Base-by-base conservation (phyloP, 176 grass and related monocot genomes). In the Carex myosuroides region DNA sequence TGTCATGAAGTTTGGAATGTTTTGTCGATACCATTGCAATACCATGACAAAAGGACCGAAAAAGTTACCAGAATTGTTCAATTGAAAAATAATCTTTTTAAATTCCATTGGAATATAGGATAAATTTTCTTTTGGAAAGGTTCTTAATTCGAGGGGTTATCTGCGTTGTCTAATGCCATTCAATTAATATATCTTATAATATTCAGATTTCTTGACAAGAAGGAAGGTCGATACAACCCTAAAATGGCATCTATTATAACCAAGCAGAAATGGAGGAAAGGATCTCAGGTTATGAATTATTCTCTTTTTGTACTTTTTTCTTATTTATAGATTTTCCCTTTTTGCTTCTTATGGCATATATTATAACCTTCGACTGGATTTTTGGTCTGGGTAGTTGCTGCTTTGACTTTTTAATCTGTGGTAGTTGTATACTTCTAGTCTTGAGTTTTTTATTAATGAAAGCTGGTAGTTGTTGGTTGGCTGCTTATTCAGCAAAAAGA, bases 191-290 rank as follows among this genome's bases (percentile, higher is more conserved):
- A 81, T 17, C 64, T 86, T 29, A 3, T 77, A n/a, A 82, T 72
- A 64, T 86, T 52, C 63, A 99, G 96, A 84, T 99, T 99, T 82
- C 52, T 92, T 83, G 96, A 99, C 81, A 89, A 90, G 86, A 88
- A 81, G 26, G 91, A 92, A 64, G 89, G 92, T 67, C 91, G 96
- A 8, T 99, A 95, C 44, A 95, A 91, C 84, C 81, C 81, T 75
- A 92, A 92, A 35, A 99, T 99, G 96, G 90, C 84, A 81, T 90
- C 91, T 56, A 22, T 79, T 57, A 99, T 99, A 89, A 91, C 70
- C 29, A 90, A 92, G 80, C 83, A 92, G 54, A 94, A 90, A 95
- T 99, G 96, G 96, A 95, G 93, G 81, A 99, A 99, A 87, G 96
- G 96, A 84, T 99, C 96, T 20, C 96, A 99, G 96, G 96, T 99